Evolutionary conservation across 1,284 basidiomycete species (phyloP), one percentile per base, ranked within the genome.

Genomic region (Pulveroboletus sp.): DNA sequence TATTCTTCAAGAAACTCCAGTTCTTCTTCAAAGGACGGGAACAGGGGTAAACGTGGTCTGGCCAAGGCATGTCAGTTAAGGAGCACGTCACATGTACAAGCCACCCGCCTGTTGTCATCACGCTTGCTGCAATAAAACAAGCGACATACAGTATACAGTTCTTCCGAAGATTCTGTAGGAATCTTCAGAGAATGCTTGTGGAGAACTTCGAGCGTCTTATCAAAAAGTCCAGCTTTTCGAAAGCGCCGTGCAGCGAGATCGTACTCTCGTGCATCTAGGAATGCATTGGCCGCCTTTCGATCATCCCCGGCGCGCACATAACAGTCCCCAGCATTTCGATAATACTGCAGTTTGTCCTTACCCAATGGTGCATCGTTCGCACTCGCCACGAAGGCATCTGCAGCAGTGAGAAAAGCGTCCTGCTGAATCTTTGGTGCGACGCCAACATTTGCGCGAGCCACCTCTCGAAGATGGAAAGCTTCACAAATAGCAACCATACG

Each of bases 301-400:
- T 78, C 61, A 2, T 82, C 71, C 5, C 67, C 70, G 5, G 74
- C 78, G 18, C 74, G 69, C 17, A 78, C 68, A 49, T 77, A 86
- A 56, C 84, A 86, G 20, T 83, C 78, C 0, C 76, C 87, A 12
- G 82, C 79, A 26, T 76, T 78, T 11, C 73, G 73, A 59, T 77
- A 78, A 65, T 83, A 86, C 5, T 72, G 70, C 7, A 68, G 52
- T 31, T 62, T 72, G 9, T 74, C 71, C 15, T 61, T 71, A 8
- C 53, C 54, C 1, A 52, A 43, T 0, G 65, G 56, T 11, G 73
- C 72, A n/a, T n/a, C n/a, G n/a, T n/a, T n/a, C n/a, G n/a, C n/a
- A n/a, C n/a, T n/a, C n/a, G n/a, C n/a, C n/a, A n/a, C n/a, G n/a
- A n/a, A n/a, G n/a, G n/a, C n/a, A n/a, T n/a, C n/a, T n/a, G n/a